Conservation (phyloP, 306 rosid species). For the Cucurbita moschata region DNA sequence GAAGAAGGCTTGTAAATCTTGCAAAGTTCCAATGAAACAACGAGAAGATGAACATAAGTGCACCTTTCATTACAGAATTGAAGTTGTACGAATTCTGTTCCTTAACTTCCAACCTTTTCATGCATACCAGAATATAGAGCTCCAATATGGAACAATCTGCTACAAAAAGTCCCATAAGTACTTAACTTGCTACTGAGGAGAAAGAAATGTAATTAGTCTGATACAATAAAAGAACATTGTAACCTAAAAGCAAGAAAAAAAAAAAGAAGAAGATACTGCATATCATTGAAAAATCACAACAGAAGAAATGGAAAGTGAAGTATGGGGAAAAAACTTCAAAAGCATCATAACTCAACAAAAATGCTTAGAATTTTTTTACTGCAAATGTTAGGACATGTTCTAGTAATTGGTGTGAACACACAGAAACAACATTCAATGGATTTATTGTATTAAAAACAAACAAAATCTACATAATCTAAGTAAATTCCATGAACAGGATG, state of each 20-base stretch:
- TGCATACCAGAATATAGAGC: conserved; percentile 76
- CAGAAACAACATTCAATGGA: background rate
- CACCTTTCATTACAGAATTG: conserved; percentile 78
- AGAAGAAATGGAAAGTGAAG: background rate
- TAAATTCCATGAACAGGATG: too few relatives aligned
- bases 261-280: background rate
- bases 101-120: conserved; percentile 79
- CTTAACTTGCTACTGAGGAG: background rate
- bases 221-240: background rate
- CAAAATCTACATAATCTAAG: background rate
- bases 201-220: background rate
- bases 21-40: conserved; percentile 9
- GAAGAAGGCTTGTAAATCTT: background rate
- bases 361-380: background rate
- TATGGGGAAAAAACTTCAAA: background rate
- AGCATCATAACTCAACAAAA: background rate
- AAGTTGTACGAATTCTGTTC: conserved; percentile 78
- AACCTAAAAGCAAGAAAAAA: background rate
- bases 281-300: background rate
- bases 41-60: conserved; percentile 4
- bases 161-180: background rate
- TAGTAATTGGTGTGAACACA: background rate
- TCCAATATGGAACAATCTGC: conserved; percentile 82
- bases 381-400: background rate
- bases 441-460: background rate